A percentile compares a stretch with the other conserved stretches of the same genome.
These are phyloP conservation scores for Mycena crocata DNA, from an alignment of 768 basidiomycete species.

Conservation along the genomic window DNA sequence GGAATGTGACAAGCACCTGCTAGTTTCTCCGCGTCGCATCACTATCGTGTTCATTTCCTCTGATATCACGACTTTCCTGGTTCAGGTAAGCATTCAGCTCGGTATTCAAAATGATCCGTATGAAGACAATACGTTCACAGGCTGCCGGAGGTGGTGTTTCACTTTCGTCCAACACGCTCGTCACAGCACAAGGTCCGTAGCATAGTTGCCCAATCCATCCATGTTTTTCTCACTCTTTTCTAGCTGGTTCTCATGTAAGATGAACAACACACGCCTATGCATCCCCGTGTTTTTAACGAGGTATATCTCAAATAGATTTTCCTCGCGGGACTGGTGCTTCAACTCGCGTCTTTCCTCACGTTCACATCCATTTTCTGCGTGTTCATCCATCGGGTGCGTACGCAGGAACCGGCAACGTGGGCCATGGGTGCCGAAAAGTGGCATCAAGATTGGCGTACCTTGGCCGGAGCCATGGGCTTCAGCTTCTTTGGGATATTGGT, in stretches of 20 bases:
- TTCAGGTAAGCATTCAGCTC: conserved; percentile 60
- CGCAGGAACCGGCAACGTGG: conserved; percentile 55
- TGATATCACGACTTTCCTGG: conserved; percentile 74
- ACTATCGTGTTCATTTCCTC: conserved; percentile 70
- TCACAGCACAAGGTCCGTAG: conserved; percentile 44
- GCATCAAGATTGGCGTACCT: conserved; percentile 69
- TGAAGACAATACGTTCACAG: conserved; percentile 38
- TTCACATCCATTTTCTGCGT: conserved; percentile 60
- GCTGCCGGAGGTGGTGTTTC: conserved; percentile 63
- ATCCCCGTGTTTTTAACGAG: not conserved
- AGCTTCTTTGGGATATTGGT: conserved; percentile 77
- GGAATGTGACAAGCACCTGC: conserved; percentile 57
- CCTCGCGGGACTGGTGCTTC: conserved; percentile 66
- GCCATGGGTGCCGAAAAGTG: conserved; percentile 52
- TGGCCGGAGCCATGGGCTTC: conserved; percentile 61
- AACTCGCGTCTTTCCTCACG: conserved; percentile 62
- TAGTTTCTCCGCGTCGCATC: conserved; percentile 61
- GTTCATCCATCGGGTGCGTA: conserved; percentile 63
- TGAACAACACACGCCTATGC: not conserved
- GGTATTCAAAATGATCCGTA: not conserved
- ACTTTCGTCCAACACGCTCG: conserved; percentile 49
- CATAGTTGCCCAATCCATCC: conserved; percentile 39
- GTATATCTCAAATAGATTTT: conserved; percentile 56
- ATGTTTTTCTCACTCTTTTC: conserved; percentile 2
- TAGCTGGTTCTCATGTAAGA: conserved; percentile 18